Conservation (phyloP, 2,329 filamentous ascomycete genomes). For the Microdochium paspali region DNA sequence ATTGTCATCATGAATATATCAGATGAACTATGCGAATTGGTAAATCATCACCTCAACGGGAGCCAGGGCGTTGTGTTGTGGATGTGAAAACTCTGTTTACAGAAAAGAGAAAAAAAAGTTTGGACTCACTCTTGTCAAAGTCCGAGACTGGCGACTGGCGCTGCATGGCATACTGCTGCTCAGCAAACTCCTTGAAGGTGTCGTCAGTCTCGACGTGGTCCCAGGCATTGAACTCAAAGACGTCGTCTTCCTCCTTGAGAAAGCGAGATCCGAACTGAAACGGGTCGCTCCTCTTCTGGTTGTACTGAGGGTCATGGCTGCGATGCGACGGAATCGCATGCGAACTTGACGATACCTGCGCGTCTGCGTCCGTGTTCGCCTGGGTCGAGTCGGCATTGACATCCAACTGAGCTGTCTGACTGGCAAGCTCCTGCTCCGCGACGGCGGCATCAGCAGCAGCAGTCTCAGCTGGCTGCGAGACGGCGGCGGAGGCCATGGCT, state of each 20-base stretch:
- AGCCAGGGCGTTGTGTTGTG: constrained; percentile 11
- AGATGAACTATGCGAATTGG: constrained; percentile 62
- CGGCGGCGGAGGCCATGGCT: constrained; percentile 4
- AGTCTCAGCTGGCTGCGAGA: constrained; percentile 1
- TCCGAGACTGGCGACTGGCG: constrained; percentile 80
- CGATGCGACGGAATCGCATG: constrained; percentile 45
- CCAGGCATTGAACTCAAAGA: constrained; percentile 98
- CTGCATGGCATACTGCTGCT: constrained; percentile 77
- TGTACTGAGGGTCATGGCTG: constrained; percentile 62
- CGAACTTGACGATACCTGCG: constrained; percentile 12
- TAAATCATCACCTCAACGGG: constrained; percentile 40
- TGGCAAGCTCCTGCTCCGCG: constrained; percentile 15
- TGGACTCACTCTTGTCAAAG: constrained; percentile 70
- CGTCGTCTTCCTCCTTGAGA: constrained; percentile 75
- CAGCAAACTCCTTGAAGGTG: constrained; percentile 75
- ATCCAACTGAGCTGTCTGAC: constrained; percentile 15
- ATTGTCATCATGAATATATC: constrained; percentile 51
- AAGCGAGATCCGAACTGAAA: constrained; percentile 92
- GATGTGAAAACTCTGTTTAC: background rate
- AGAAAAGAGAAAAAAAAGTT: constrained; percentile 1
- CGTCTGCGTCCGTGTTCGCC: constrained; percentile 5
- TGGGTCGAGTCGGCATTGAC: constrained; percentile 14
- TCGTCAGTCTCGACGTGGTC: constrained; percentile 94
- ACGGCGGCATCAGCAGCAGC: constrained; percentile 8
- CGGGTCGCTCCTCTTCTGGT: constrained; percentile 80